Conservation (phyloP, 345 rosid genomes). For the Eucalyptus grandis region DNA sequence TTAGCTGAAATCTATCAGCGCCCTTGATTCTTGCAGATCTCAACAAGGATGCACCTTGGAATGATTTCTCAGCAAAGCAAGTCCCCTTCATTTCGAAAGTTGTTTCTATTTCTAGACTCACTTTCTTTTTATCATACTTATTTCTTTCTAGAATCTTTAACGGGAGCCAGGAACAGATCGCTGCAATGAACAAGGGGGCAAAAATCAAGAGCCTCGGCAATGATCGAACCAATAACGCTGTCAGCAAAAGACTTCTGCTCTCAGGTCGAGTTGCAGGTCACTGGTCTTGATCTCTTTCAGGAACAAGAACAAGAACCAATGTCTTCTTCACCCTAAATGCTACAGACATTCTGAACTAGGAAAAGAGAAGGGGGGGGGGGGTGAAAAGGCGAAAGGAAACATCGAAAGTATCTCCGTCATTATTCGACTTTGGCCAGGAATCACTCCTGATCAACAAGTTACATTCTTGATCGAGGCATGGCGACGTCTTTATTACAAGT, state of each 20-base stretch:
- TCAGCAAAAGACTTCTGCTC: neutral
- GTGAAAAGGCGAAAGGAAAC: neutral
- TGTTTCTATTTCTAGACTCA: too few relatives aligned
- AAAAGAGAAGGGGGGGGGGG: neutral
- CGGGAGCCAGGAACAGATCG: neutral
- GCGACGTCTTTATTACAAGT: neutral
- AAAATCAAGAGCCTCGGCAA: neutral
- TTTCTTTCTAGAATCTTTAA: neutral
- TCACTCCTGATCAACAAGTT: neutral
- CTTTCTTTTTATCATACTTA: too few relatives aligned
- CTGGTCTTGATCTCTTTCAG: neutral
- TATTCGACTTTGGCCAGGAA: neutral
- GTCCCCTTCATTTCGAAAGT: too few relatives aligned
- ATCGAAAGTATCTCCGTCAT: neutral
- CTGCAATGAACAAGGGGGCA: neutral
- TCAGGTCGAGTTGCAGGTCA: neutral
- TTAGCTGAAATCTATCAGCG: neutral
- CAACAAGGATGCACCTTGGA: neutral
- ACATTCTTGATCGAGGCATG: neutral
- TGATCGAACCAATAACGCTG: neutral
- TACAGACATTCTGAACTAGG: neutral
- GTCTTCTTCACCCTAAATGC: neutral
- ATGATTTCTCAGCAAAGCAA: neutral
- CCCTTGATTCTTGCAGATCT: neutral
- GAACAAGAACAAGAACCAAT: neutral